Conservation (phyloP, 176 grass and related monocot species). For the Oryza punctata region DNA sequence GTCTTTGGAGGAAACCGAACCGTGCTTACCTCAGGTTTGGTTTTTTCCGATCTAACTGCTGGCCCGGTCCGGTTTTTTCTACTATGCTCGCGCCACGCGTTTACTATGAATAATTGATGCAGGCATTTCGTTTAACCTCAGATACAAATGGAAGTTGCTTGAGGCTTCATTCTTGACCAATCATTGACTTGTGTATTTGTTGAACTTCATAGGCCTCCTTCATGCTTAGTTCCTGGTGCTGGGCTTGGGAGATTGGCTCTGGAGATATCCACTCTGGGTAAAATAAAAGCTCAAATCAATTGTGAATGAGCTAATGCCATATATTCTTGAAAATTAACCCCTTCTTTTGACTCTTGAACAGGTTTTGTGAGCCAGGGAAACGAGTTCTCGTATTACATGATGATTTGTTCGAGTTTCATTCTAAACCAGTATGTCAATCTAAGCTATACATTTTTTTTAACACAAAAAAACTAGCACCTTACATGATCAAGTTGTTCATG, state of each 20-base stretch:
- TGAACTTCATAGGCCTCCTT: constrained; percentile 70
- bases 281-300: background rate
- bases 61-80: too few relatives aligned
- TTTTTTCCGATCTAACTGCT: too few relatives aligned
- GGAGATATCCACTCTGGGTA: constrained; percentile 95
- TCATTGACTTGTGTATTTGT: constrained; percentile 32
- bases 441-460: constrained; percentile 14
- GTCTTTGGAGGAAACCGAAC: too few relatives aligned
- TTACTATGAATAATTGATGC: background rate
- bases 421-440: constrained; percentile 80
- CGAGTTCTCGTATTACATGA: constrained; percentile 99
- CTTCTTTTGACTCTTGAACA: constrained; percentile 33
- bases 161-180: background rate
- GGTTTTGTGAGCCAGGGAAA: constrained; percentile 98
- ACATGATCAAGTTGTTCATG: constrained; percentile 22
- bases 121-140: constrained; percentile 11
- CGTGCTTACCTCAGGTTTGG: too few relatives aligned
- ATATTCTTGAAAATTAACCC: constrained; percentile 33
- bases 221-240: constrained; percentile 96
- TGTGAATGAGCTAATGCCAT: background rate
- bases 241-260: constrained; percentile 92
- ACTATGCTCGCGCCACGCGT: background rate
- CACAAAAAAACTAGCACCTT: constrained; percentile 1
- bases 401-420: constrained; percentile 99
- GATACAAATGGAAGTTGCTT: constrained; percentile 29